Evolutionary conservation across 495 filamentous ascomycete species (phyloP), one percentile per base, ranked within the genome.

Genomic region (Astrothelium subdiscretum): DNA sequence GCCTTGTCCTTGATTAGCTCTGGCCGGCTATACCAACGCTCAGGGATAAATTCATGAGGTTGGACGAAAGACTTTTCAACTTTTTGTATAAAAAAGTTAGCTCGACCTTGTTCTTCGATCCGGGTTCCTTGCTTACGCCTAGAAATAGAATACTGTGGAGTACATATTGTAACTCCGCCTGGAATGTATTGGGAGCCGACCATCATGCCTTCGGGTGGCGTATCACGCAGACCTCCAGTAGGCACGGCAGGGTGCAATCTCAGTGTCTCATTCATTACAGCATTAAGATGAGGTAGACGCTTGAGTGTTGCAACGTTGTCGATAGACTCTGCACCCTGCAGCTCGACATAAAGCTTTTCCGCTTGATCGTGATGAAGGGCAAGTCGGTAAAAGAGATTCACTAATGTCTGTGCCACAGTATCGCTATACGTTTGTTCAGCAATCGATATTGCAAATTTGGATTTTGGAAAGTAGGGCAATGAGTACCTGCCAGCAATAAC

Each of bases 251-350:
- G 75, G 63, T 84, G 75, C 12, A 86, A 67, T 0, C 83, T 73
- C 40, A 87, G 68, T 0, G 82, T 73, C 69, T 88, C 83, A 24
- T 78, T 75, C 65, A 83, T 81, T 22, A 80, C 72, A 18, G 72
- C 72, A 59, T 80, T 77, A 15, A 85, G 65, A 60, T 78, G 66
- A 1, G 61, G 43, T 2, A 68, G 62, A 2, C 26, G 31, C 35
- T 58, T 26, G 5, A 72, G 44, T 35, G 60, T 69, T 27, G 57
- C 18, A 11, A 62, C 61, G 2, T 59, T 32, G 18, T 58, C 32
- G 0, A 68, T 68, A 31, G 71, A 69, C 2, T 60, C 52, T 0
- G 69, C 66, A 5, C 32, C 32, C 35, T 58, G 26, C 6, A 38
- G 6, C 13, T 38, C 32, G 5, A 5, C 6, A 6, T 13, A 13